Conservation (phyloP, 2,329 filamentous ascomycete genomes). For the Talaromyces islandicus region DNA sequence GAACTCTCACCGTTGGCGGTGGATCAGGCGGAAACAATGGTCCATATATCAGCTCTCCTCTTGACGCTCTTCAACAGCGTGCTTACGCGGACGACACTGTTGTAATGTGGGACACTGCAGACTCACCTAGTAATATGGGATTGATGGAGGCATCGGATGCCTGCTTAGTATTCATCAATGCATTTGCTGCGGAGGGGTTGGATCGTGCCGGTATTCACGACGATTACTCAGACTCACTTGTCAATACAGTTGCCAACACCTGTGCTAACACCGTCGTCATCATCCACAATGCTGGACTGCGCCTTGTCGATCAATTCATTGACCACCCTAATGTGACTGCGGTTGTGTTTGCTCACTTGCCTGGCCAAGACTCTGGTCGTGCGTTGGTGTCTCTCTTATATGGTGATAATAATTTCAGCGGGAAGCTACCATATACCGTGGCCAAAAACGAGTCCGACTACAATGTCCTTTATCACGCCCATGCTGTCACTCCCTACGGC, state of each 20-base stretch:
- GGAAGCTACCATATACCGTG: conserved; percentile 49
- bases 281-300: conserved; percentile 2
- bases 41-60: conserved; percentile 18
- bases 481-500: neutral
- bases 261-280: neutral
- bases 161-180: conserved; percentile 56
- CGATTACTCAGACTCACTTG: neutral
- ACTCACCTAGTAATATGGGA: conserved; percentile 24
- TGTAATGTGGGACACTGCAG: conserved; percentile 1
- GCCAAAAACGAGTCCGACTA: conserved; percentile 45
- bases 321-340: neutral
- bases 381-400: conserved; percentile 1
- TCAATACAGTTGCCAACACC: neutral
- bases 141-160: conserved; percentile 30
- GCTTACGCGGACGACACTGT: conserved; percentile 37
- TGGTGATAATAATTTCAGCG: conserved; percentile 27
- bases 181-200: conserved; percentile 40
- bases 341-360: neutral
- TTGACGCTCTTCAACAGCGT: conserved; percentile 17
- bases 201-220: conserved; percentile 26
- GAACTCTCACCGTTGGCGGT: conserved; percentile 16
- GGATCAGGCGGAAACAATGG: conserved; percentile 24
- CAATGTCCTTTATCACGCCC: conserved; percentile 17
- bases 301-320: neutral
- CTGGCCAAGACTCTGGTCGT: conserved; percentile 5